Evolutionary conservation across 768 basidiomycete species (phyloP), one percentile per base, ranked within the genome.

Genomic region (Psilocybe tampanensis): DNA sequence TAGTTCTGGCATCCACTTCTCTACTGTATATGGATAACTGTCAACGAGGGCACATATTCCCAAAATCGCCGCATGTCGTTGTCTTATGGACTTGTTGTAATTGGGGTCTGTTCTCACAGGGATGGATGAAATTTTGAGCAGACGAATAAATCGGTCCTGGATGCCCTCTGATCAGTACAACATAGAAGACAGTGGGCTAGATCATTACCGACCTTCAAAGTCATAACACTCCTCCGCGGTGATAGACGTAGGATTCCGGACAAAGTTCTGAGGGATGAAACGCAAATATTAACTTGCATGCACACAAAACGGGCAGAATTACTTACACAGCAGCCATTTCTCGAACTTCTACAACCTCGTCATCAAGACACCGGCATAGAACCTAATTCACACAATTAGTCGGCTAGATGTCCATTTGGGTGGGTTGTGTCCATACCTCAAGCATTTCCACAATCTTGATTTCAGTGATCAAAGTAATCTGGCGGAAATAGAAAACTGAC

Each of bases 11-110:
- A 96, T 88, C 90, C 95, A 98, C 60, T 87, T 86, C 66, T 96
- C 96, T 13, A 98, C 89, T 1, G 94, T 95, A 73, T 97, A 97
- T 0, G 96, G 96, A 69, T 91, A 96, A 55, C 94, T 95, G 64
- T 95, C 92, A 32, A 98, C 85, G 29, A 98, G 76, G 5, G 96
- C 93, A 61, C 92, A 93, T 43, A 95, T 86, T n/a, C 96, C 96
- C 47, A 98, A 80, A 55, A 98, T 90, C 1, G 94, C 94, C 22
- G 92, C 91, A 70, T 97, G 94, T 21, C 92, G 83, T 66, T 89
- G 84, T 23, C 92, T 85, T 13, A 95, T 75, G 7, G 88, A 84
- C 44, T 78, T 76, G 56, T 83, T 86, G 70, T 95, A 95, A 63
- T 77, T 60, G 52, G 86, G 77, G 44, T 89, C 82, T 54, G 85